Conservation (phyloP, 768 basidiomycete species). For the Gymnopilus junonius region DNA sequence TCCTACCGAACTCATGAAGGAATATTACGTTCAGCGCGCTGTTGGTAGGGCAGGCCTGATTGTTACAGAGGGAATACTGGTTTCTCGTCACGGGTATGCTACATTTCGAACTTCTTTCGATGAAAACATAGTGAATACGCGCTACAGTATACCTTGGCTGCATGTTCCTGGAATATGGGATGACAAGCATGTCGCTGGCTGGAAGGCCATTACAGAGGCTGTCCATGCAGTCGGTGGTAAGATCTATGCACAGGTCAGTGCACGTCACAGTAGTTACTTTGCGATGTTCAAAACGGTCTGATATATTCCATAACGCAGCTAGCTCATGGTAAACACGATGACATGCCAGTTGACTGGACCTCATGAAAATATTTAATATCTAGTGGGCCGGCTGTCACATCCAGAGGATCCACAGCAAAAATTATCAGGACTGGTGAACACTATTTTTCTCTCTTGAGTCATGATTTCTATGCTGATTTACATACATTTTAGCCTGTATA, state of each 20-base stretch:
- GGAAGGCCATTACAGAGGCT: constrained; percentile 50
- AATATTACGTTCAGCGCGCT: constrained; percentile 47
- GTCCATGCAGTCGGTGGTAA: constrained; percentile 49
- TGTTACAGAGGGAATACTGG: constrained; percentile 43
- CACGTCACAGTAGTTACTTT: neutral
- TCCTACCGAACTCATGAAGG: constrained; percentile 41
- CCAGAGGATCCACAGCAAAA: constrained; percentile 42
- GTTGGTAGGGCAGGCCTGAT: constrained; percentile 42
- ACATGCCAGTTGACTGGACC: neutral
- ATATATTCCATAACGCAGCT: constrained; percentile 15
- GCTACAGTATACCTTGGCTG: constrained; percentile 45
- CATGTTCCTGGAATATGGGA: constrained; percentile 53
- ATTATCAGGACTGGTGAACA: constrained; percentile 20
- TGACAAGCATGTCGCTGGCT: constrained; percentile 44
- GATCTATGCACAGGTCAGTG: constrained; percentile 46
- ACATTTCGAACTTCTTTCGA: neutral
- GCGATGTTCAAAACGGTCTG: neutral
- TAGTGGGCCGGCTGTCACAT: constrained; percentile 38
- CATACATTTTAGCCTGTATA: constrained; percentile 41
- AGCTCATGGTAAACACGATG: constrained; percentile 37
- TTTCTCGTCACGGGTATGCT: constrained; percentile 46
- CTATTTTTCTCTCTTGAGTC: neutral
- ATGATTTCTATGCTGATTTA: neutral
- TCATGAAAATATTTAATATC: neutral
- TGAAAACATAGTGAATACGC: neutral